phyloP scores from a whole-genome alignment of 139 green algal species.

The Zygnema cylindricum region DNA sequence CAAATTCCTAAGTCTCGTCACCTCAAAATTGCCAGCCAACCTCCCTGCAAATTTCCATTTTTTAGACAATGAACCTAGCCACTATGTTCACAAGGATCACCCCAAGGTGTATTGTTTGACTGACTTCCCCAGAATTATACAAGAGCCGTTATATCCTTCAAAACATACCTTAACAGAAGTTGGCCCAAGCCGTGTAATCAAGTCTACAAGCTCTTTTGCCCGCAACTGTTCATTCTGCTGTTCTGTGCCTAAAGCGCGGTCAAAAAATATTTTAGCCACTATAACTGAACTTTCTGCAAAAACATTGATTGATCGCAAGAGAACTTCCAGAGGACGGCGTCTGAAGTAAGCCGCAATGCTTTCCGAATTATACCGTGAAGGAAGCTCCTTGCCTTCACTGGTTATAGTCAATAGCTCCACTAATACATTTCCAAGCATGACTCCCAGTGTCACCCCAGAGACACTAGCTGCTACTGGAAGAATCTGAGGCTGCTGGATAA shows the following conservation, averaged over 20 bases:
- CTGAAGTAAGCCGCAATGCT: constrained; percentile 72
- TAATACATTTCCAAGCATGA: background rate
- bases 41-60: too few species aligned
- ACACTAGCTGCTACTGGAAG: background rate
- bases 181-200: constrained; percentile 69
- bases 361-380: constrained; percentile 67
- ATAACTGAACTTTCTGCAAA: constrained; percentile 12
- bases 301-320: constrained; percentile 66
- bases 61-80: too few species aligned
- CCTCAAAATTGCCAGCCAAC: too few species aligned
- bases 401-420: background rate
- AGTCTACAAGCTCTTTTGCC: constrained; percentile 57
- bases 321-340: constrained; percentile 70
- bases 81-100: too few species aligned
- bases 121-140: too few species aligned
- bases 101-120: too few species aligned
- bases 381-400: constrained; percentile 24
- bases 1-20: too few species aligned
- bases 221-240: constrained; percentile 32
- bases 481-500: background rate
- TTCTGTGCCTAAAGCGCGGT: constrained; percentile 14
- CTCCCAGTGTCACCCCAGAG: background rate
- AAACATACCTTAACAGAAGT: constrained; percentile 67
- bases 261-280: constrained; percentile 21
- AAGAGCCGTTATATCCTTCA: too few species aligned